Percentiles rank a stretch among this genome's conserved stretches.
phyloP scores from a whole-genome alignment of 2,329 filamentous ascomycete genomes.

The Cytospora paraplurivora region DNA sequence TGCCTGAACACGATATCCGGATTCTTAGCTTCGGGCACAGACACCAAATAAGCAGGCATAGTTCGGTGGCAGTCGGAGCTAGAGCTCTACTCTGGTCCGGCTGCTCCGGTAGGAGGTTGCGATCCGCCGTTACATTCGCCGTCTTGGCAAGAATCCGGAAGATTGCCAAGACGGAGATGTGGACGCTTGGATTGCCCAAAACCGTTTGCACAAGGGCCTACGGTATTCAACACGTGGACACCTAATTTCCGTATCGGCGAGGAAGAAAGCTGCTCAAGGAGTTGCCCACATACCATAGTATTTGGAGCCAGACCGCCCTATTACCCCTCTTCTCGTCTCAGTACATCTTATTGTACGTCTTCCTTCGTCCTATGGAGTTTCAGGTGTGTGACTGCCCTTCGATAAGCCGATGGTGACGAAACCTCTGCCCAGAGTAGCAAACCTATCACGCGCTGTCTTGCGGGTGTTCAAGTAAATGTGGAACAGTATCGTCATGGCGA shows the following conservation, averaged over 20 bases:
- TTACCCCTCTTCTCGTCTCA: background rate
- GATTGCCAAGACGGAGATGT: constrained; percentile 2
- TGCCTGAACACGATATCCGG: background rate
- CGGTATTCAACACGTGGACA: too few species aligned
- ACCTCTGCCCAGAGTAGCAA: background rate
- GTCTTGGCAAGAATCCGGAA: constrained; percentile 12
- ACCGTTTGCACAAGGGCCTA: background rate
- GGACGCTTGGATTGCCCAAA: background rate
- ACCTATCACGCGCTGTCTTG: background rate
- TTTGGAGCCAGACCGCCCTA: background rate
- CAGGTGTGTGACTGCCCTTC: background rate
- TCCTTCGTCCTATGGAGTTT: background rate
- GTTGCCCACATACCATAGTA: background rate
- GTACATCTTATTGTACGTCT: background rate
- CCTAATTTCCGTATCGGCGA: background rate
- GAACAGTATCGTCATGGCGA: too few species aligned
- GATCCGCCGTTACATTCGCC: constrained; percentile 16
- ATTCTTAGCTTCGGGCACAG: background rate
- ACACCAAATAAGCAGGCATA: background rate
- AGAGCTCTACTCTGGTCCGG: background rate
- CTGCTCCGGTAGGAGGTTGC: background rate
- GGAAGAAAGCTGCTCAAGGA: background rate
- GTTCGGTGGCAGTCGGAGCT: background rate
- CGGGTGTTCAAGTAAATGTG: background rate
- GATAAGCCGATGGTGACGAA: background rate